A percentile compares a stretch with the other conserved stretches of the same genome.
Conservation (phyloP, 768 basidiomycete species). For the Boletus eberwhitei region DNA sequence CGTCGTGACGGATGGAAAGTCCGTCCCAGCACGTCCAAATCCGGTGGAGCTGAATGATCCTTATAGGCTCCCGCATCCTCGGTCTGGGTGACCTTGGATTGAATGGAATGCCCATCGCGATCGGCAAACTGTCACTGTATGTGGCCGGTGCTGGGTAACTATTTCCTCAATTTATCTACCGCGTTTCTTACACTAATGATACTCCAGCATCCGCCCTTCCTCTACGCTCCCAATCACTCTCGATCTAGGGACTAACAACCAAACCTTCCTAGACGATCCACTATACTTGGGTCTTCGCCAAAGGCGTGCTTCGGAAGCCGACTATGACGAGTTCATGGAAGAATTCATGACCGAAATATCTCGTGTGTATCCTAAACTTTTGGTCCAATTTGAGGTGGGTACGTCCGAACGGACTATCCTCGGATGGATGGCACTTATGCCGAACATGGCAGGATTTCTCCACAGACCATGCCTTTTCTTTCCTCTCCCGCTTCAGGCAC, state of each 20-base stretch:
- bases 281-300: conserved; percentile 85
- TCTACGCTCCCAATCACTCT: conserved; percentile 81
- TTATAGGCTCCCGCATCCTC: conserved; percentile 75
- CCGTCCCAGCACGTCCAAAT: neutral
- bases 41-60: conserved; percentile 1
- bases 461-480: conserved; percentile 86
- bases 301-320: conserved; percentile 57
- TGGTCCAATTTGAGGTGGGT: conserved; percentile 80
- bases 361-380: conserved; percentile 68
- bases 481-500: conserved; percentile 72
- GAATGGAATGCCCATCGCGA: conserved; percentile 84
- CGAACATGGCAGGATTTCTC: conserved; percentile 68
- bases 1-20: conserved; percentile 86
- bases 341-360: conserved; percentile 88
- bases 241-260: conserved; percentile 88
- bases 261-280: conserved; percentile 76
- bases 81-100: conserved; percentile 83
- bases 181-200: neutral
- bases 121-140: conserved; percentile 92
- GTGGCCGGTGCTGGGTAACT: conserved; percentile 83
- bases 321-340: conserved; percentile 84
- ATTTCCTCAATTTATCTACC: neutral
- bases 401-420: neutral
- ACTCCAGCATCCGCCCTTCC: conserved; percentile 62
- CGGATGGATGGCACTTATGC: neutral